Base-by-base conservation (phyloP, 2,329 filamentous ascomycete genomes). In the Myriosclerotinia duriaeana region DNA sequence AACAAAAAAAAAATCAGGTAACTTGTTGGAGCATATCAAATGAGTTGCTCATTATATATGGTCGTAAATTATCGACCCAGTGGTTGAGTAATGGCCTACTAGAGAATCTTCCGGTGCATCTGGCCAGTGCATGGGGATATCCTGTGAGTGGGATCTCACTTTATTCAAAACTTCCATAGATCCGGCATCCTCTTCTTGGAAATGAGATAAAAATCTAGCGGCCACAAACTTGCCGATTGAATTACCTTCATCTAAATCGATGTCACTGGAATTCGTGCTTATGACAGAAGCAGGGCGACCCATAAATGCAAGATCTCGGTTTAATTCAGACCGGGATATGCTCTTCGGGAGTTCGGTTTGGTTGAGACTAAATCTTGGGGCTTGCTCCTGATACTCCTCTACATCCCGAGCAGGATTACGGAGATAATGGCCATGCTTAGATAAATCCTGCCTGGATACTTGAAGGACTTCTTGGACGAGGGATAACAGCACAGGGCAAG, bases 401-500 rank as follows among this genome's bases (percentile, higher is more conserved):
- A 40, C 22, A 62, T 62, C 46, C n/a, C n/a, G n/a, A 30, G 15
- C 15, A 62, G 30, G 9, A 50, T 26, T 40, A 5, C 15, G 46
- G 34, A 30, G 34, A 30, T 50, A 40, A 30, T 15, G n/a, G 30
- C 17, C 48, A 38, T 50, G 14, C 40, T 62, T 62, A 40, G 46
- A 38, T 12, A 30, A 53, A 14, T 52, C 34, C 34, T 22, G 14
- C 34, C 14, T 17, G 9, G n/a, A 17, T 53, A 34, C 44, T 30
- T 53, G n/a, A 15, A 53, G 34, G 5, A 53, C 48, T 38, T 50
- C 59, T 30, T 40, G 59, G 14, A 40, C 15, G 2, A 62, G n/a
- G 5, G 42, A 58, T n/a, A 52, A 15, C 34, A 65, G 15, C 22
- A 53, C 67, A 20, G 69, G 69, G 8, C 67, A 50, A n/a, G 56